Evolutionary conservation across 2,329 filamentous ascomycete genomes (phyloP).

Genomic region (Fusarium temperatum): DNA sequence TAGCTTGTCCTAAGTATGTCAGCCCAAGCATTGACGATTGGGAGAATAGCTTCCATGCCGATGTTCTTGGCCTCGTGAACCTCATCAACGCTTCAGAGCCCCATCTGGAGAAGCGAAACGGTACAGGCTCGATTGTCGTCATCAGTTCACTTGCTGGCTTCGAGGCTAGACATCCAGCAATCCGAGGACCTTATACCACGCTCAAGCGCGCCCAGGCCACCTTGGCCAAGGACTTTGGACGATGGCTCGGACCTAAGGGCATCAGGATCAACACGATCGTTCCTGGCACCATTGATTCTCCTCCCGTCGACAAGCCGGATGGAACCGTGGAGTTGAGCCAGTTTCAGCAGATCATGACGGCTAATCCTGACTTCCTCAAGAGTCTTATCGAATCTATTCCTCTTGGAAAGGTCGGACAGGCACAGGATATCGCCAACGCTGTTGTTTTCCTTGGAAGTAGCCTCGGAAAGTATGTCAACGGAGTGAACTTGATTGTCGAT

Average conservation of each 20-base stretch:
- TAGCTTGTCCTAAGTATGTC: conserved; percentile 23
- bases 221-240: conserved; percentile 37
- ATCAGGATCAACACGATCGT: conserved; percentile 38
- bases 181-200: conserved; percentile 30
- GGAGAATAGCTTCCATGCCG: conserved; percentile 39
- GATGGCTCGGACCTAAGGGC: conserved; percentile 30
- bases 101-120: conserved; percentile 26
- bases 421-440: conserved; percentile 37
- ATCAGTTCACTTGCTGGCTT: conserved; percentile 40
- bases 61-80: conserved; percentile 36
- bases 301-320: conserved; percentile 16
- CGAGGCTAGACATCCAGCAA: conserved; percentile 11
- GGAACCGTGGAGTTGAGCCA: conserved; percentile 35
- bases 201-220: conserved; percentile 38
- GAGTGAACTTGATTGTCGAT: conserved; percentile 37
- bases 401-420: conserved; percentile 19
- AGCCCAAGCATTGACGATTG: conserved; percentile 25
- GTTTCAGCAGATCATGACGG: conserved; percentile 9
- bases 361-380: conserved; percentile 13
- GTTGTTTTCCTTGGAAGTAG: conserved; percentile 37
- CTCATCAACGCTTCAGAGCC: conserved; percentile 33
- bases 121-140: conserved; percentile 38
- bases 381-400: conserved; percentile 17
- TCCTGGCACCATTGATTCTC: conserved; percentile 35
- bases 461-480: conserved; percentile 33